Base-by-base conservation (phyloP, 1,284 basidiomycete genomes). In the Pterulicium gracile region DNA sequence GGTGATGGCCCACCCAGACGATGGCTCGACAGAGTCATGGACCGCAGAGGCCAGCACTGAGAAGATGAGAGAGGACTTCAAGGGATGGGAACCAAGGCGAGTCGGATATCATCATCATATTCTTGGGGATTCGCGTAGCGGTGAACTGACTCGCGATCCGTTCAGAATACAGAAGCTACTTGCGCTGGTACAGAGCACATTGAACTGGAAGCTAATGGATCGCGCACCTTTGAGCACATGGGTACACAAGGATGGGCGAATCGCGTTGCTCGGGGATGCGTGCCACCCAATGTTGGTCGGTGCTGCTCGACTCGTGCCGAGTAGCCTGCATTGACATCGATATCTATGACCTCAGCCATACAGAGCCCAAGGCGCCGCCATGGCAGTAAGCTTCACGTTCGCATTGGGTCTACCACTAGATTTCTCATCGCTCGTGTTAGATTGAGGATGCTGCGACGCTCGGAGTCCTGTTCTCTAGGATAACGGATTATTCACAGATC, bases 271-370 rank as follows among this genome's bases (percentile, higher is more conserved):
- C 1, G 76, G 76, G 1, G 77, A 79, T 52, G 66, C 76, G 0
- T 75, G 73, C 44, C 79, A 81, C 53, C 77, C 81, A 0, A 83
- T 82, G 78, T 66, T 81, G 7, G 75, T 79, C 49, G 48, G 75
- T 59, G 19, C 20, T 34, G 10, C 27, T 10, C 7, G 7, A 32
- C 27, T n/a, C 35, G 22, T 23, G 45, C 12, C 43, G 15, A 23
- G 42, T 20, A 1, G 21, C 24, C 10, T 19, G n/a, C 21, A 24
- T 17, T 5, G 43, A 44, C 13, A 35, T 19, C 43, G 48, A 19
- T n/a, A 32, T 10, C 27, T n/a, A n/a, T 32, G 27, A 48, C 19
- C 45, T 5, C 52, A 81, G 77, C 81, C 81, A 3, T 81, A 81
- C 57, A 72, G 77, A 35, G 81, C 77, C 0, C 80, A 82, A 58